Base-by-base conservation (phyloP, 1,284 basidiomycete genomes). In the Phylloporus sp. region DNA sequence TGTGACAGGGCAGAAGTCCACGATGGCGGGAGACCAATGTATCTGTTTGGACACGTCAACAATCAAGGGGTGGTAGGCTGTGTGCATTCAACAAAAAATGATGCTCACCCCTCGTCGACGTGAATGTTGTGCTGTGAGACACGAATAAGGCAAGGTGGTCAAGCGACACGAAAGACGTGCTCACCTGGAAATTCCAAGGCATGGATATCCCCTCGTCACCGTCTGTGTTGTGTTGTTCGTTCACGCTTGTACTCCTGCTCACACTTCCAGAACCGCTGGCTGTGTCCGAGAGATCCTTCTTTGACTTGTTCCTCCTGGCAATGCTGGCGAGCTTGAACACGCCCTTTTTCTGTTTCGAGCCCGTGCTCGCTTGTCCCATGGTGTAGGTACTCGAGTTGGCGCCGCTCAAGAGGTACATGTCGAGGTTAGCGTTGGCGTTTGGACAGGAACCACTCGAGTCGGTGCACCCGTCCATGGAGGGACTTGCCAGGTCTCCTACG, bases 121-220 rank as follows among this genome's bases (percentile, higher is more conserved):
- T 93, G 91, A 24, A 93, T 84, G 72, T 92, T 84, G 70, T 93
- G 91, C 90, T 92, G 58, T 22, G 22, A 49, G 4, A 46, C 42
- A 29, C 57, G 39, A 32, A 54, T 65, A 10, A 60, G 65, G 56
- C 18, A 6, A 8, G 28, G 50, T 6, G 50, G 29, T 10, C 0
- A 63, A 47, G 22, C 4, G 26, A 11, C 31, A 55, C 31, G 12
- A 37, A 60, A 60, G 62, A 40, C 6, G 13, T 20, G 61, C 86
- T 56, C 72, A 88, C 90, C 83, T 90, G 87, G 68, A 92, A 89
- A 73, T 91, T 91, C 85, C 86, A 92, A 22, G 91, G 91, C 64
- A 77, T 70, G 0, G 90, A 89, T 50, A 92, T 89, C 34, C 81
- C 83, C 24, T 86, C 84, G 67, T 91, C 89, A 20, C 84, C 85